phyloP scores from a whole-genome alignment of 805 yeast species.

The Schwanniomyces polymorphus region DNA sequence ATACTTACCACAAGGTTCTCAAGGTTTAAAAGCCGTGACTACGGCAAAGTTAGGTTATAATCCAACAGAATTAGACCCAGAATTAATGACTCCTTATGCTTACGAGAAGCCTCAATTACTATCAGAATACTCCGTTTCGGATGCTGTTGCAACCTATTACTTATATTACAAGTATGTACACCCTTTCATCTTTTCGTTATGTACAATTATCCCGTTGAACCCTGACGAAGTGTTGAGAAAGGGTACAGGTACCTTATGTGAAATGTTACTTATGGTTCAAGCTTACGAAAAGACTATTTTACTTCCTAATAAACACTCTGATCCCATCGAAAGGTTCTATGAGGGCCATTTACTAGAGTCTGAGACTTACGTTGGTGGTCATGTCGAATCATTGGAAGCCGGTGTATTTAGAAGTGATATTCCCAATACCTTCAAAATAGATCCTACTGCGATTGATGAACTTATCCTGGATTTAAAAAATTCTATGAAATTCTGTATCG shows the following conservation, averaged over 20 bases:
- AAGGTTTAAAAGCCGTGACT: slow-evolving; percentile 97
- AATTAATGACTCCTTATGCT: slow-evolving; percentile 97
- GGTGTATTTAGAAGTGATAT: slow-evolving; percentile 96
- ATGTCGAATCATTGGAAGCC: slow-evolving; percentile 95
- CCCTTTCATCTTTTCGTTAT: slow-evolving; percentile 92
- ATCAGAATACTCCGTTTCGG: slow-evolving; percentile 97
- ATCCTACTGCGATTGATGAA: slow-evolving; percentile 80
- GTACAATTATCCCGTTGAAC: slow-evolving; percentile 91
- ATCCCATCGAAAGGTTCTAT: slow-evolving; percentile 91
- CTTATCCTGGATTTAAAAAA: slow-evolving; percentile 68
- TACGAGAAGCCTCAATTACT: slow-evolving; percentile 87
- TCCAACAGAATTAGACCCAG: slow-evolving; percentile 96
- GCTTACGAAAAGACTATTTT: slow-evolving; percentile 78
- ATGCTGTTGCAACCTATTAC: slow-evolving; percentile 98
- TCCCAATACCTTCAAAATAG: slow-evolving; percentile 70
- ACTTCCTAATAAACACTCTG: slow-evolving; percentile 90
- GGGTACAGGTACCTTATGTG: slow-evolving; percentile 98
- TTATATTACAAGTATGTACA: slow-evolving; percentile 95
- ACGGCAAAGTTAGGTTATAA: slow-evolving; percentile 93
- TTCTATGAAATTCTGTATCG: slow-evolving; percentile 80
- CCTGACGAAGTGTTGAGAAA: slow-evolving; percentile 96
- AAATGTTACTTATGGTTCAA: slow-evolving; percentile 95
- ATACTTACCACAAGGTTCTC: slow-evolving; percentile 96
- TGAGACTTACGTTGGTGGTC: slow-evolving; percentile 98
- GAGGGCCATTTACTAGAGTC: slow-evolving; percentile 92